A percentile compares a stretch with the other conserved stretches of the same genome.
phyloP scores from a whole-genome alignment of 148 eudicot genomes.

The Amaranthus hypochondriacus region DNA sequence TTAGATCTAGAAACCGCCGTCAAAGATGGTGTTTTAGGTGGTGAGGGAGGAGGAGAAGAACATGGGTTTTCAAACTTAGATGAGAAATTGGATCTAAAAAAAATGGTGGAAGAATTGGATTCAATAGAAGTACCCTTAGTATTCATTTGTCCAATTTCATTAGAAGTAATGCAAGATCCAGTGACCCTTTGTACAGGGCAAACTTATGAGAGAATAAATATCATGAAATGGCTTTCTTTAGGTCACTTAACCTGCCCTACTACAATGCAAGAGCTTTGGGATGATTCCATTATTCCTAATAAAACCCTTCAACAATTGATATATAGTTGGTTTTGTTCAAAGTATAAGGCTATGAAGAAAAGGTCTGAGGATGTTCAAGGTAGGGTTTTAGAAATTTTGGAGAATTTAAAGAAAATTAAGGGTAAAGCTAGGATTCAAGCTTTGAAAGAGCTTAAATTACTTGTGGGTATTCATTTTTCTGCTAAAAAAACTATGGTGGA shows the following conservation, averaged over 20 bases:
- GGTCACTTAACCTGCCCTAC: conserved; percentile 88
- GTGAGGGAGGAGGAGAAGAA: conserved; percentile 15
- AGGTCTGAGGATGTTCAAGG: conserved; percentile 86
- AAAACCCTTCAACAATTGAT: conserved; percentile 62
- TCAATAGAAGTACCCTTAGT: conserved; percentile 59
- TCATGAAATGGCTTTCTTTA: conserved; percentile 68
- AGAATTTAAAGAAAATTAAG: conserved; percentile 62
- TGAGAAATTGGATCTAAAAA: conserved; percentile 61
- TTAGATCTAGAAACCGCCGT: conserved; percentile 75
- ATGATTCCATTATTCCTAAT: conserved; percentile 76
- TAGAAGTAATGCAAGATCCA: conserved; percentile 92
- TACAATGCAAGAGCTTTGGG: conserved; percentile 78
- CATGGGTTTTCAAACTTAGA: conserved; percentile 10
- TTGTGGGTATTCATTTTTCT: conserved; percentile 46
- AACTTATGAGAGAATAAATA: conserved; percentile 75
- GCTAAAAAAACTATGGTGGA: conserved; percentile 64
- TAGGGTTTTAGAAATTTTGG: conserved; percentile 66
- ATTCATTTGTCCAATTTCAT: conserved; percentile 81
- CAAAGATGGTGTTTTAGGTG: conserved; percentile 66
- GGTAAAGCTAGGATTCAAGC: conserved; percentile 67
- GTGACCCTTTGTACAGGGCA: conserved; percentile 92
- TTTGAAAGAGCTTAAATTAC: conserved; percentile 52
- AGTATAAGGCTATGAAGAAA: conserved; percentile 74
- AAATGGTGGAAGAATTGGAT: conserved; percentile 65
- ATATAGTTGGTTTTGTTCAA: conserved; percentile 65